Base-by-base conservation (phyloP, 2,329 filamentous ascomycete species). In the Penicillium sp. region DNA sequence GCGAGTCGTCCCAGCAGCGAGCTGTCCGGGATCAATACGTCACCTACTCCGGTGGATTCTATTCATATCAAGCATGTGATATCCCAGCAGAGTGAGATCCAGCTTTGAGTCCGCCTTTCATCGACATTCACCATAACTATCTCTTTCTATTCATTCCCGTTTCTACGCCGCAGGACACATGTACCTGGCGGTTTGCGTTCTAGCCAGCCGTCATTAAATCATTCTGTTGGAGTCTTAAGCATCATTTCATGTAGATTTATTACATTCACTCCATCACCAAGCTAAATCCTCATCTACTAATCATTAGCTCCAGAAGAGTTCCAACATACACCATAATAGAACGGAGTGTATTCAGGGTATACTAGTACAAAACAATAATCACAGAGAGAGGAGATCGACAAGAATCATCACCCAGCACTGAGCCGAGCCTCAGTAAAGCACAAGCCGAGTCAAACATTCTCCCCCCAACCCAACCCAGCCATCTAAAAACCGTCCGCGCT, bases 51-150 rank as follows among this genome's bases (percentile, higher is more conserved):
- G 27, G 59, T 58, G 13, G 65, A 65, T 16, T 65, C 66, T 29
- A 74, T 74, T 49, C 67, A 65, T 33, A 64, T 74, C 6, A 71
- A 69, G 56, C 71, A 70, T 48, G 68, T 72, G 3, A 72, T 74
- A 39, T 66, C 60, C 39, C 72, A 74, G 59, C 65, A 72, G 55
- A 71, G 65, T 21, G 68, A 72, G 59, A 13, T 68, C 35, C 60
- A 66, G 10, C 24, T 59, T n/a, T 68, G 50, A 62, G 19, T 16
- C 7, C 5, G 16, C 22, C 19, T 43, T 8, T 14, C 13, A 42
- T 39, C 16, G n/a, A 31, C 39, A 22, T 42, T 5, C 10, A 21
- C n/a, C n/a, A n/a, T 10, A 9, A n/a, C 3, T 11, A 1, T 42
- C 1, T 14, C 6, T 39, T 39, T 19, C 8, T n/a, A n/a, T n/a